Evolutionary conservation across 2,329 filamentous ascomycete genomes (phyloP).

Genomic region (Fusarium heterosporum): DNA sequence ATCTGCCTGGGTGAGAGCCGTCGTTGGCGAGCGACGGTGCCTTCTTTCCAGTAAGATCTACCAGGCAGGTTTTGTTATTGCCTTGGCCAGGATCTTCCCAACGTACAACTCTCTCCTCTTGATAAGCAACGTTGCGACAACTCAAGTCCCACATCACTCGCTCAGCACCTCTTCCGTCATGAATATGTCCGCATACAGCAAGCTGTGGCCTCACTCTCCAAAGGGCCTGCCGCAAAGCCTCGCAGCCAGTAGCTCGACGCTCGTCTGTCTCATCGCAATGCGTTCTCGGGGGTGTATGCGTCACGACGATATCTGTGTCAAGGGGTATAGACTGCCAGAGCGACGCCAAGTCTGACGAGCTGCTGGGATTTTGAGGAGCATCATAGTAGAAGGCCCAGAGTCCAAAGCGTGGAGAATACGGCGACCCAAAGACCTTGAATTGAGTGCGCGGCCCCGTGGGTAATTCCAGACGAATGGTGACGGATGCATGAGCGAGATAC

Average conservation of each 20-base stretch:
- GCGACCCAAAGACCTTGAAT: constrained; percentile 78
- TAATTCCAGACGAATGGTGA: constrained; percentile 65
- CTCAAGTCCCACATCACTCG: constrained; percentile 70
- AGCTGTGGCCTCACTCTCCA: constrained; percentile 72
- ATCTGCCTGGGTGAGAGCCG: constrained; percentile 50
- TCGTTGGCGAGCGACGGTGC: constrained; percentile 60
- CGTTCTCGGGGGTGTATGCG: constrained; percentile 73
- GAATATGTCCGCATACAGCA: constrained; percentile 78
- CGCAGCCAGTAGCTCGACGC: constrained; percentile 66
- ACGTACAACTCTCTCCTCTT: constrained; percentile 56
- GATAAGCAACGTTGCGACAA: constrained; percentile 55
- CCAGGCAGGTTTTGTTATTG: constrained; percentile 69
- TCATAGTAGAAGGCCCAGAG: constrained; percentile 77
- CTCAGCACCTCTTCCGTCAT: constrained; percentile 73
- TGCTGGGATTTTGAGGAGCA: constrained; percentile 37
- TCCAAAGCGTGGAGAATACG: constrained; percentile 68
- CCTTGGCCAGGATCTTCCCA: constrained; percentile 71
- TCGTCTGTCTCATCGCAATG: constrained; percentile 66
- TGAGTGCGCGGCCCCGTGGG: constrained; percentile 66
- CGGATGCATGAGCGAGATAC: constrained; percentile 71
- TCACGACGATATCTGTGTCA: constrained; percentile 74
- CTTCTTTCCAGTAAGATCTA: constrained; percentile 67
- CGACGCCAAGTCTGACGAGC: constrained; percentile 43
- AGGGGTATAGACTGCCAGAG: constrained; percentile 73
- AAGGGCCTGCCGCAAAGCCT: constrained; percentile 66